These are phyloP conservation scores for Mercurialis annua DNA, from an alignment of 345 rosid genomes.

Conservation along the genomic window DNA sequence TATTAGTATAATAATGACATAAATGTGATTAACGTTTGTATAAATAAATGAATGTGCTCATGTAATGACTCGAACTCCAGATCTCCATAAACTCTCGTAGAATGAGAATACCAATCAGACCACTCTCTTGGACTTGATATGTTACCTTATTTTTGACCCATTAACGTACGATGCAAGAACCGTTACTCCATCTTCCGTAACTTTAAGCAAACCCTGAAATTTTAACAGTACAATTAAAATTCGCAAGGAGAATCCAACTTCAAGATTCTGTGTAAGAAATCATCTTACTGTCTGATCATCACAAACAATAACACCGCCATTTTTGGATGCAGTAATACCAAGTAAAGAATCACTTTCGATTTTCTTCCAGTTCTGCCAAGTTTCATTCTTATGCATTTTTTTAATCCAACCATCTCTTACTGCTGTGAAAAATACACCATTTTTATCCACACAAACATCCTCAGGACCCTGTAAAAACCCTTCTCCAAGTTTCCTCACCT, in stretches of 20 bases:
- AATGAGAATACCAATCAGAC: too few species aligned
- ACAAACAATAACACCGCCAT: slow-evolving; percentile 40
- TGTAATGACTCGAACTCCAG: too few species aligned
- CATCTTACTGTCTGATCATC: slow-evolving; percentile 33
- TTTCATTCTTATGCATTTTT: slow-evolving; percentile 37
- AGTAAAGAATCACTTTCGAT: slow-evolving; percentile 31
- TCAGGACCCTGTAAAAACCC: slow-evolving; percentile 39
- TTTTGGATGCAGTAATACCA: slow-evolving; percentile 34
- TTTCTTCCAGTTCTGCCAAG: slow-evolving; percentile 46
- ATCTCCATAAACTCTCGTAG: too few species aligned
- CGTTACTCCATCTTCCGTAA: slow-evolving; percentile 35
- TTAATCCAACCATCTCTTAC: slow-evolving; percentile 53
- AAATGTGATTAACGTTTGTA: too few species aligned
- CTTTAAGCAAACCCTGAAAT: slow-evolving; percentile 47
- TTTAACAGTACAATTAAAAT: not conserved
- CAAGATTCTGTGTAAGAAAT: not conserved
- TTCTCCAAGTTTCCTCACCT: slow-evolving; percentile 44
- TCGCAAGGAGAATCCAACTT: not conserved
- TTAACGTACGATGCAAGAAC: slow-evolving; percentile 36
- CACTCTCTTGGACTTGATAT: too few species aligned
- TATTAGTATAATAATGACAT: too few species aligned
- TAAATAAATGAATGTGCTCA: too few species aligned
- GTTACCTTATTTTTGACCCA: slow-evolving; percentile 42
- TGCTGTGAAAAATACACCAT: slow-evolving; percentile 44
- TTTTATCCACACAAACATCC: slow-evolving; percentile 34